Percentiles rank a stretch among this genome's conserved stretches.
Evolutionary conservation across 2,329 filamentous ascomycete genomes (phyloP).

Genomic region (Alternaria brassicae): DNA sequence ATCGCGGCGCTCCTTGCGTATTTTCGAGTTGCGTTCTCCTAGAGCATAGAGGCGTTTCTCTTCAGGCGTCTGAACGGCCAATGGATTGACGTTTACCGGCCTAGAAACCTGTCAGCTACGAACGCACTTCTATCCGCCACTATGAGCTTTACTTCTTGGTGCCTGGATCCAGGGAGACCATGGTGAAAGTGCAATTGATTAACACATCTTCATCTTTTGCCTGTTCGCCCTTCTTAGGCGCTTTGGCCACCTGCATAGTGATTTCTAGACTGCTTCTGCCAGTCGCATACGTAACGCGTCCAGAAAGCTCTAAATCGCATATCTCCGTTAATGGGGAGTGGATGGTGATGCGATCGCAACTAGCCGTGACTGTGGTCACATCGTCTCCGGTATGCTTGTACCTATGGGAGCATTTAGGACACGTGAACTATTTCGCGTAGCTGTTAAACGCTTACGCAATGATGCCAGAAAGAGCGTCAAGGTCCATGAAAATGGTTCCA

Average conservation of each 20-base stretch:
- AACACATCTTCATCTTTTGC: slow-evolving; percentile 67
- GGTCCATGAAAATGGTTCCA: slow-evolving; percentile 79
- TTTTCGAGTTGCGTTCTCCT: slow-evolving; percentile 70
- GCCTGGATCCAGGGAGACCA: slow-evolving; percentile 74
- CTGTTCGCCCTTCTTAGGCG: slow-evolving; percentile 64
- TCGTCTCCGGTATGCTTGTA: slow-evolving; percentile 74
- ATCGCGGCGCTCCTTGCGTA: slow-evolving; percentile 69
- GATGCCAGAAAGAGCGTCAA: slow-evolving; percentile 78
- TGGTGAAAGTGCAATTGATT: slow-evolving; percentile 77
- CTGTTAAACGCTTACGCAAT: slow-evolving; percentile 68
- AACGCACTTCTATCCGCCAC: background rate
- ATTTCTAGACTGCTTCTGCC: slow-evolving; percentile 77
- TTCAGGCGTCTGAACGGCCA: slow-evolving; percentile 68
- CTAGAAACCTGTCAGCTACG: slow-evolving; percentile 37
- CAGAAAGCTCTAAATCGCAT: slow-evolving; percentile 77
- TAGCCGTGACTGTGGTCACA: slow-evolving; percentile 69
- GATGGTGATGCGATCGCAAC: slow-evolving; percentile 70
- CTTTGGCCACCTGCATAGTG: slow-evolving; percentile 75
- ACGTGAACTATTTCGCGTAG: slow-evolving; percentile 52
- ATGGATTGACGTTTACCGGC: slow-evolving; percentile 67
- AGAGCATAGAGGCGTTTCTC: slow-evolving; percentile 69
- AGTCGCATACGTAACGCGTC: slow-evolving; percentile 73
- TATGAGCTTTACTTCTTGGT: slow-evolving; percentile 69
- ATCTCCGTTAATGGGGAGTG: slow-evolving; percentile 77
- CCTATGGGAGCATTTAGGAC: slow-evolving; percentile 29